Evolutionary conservation across 1,139 yeast genomes (phyloP).

Genomic region (Diutina rugosa): DNA sequence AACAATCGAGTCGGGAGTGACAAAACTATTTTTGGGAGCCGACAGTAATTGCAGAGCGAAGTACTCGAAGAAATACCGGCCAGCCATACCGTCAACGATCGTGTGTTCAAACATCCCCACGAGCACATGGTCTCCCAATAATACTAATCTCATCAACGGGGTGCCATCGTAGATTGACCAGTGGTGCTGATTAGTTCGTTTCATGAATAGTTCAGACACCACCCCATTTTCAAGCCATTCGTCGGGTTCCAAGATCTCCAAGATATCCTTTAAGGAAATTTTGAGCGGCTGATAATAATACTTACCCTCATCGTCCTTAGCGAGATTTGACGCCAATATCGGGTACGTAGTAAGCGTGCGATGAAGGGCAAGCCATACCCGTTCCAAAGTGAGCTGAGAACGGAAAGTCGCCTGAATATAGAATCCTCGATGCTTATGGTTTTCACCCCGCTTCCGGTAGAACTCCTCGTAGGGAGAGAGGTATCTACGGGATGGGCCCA

Average conservation of each 20-base stretch:
- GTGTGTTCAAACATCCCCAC: background rate
- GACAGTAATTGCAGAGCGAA: background rate
- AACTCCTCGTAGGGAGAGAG: conserved; percentile 24
- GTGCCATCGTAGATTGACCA: background rate
- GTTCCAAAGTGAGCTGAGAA: conserved; percentile 9
- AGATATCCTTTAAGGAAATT: conserved; percentile 14
- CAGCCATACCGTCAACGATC: background rate
- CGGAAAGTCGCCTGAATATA: conserved; percentile 23
- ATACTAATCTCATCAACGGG: background rate
- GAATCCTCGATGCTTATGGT: conserved; percentile 19
- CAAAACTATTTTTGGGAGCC: background rate
- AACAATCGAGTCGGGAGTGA: background rate
- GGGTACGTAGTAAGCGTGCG: conserved; percentile 22
- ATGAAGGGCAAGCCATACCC: conserved; percentile 18
- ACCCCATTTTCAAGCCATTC: conserved; percentile 7
- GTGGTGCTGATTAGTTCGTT: conserved; percentile 9
- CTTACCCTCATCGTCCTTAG: conserved; percentile 7
- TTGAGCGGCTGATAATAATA: conserved; percentile 15
- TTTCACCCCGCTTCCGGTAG: conserved; percentile 20
- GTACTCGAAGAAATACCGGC: background rate
- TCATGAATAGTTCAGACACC: conserved; percentile 18
- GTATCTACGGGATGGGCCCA: conserved; percentile 7
- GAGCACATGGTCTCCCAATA: background rate
- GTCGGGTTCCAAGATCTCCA: conserved; percentile 7
- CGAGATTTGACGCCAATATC: conserved; percentile 21